Conservation (phyloP, 371 early-diverging fungal genomes). For the Zychaea mexicana region DNA sequence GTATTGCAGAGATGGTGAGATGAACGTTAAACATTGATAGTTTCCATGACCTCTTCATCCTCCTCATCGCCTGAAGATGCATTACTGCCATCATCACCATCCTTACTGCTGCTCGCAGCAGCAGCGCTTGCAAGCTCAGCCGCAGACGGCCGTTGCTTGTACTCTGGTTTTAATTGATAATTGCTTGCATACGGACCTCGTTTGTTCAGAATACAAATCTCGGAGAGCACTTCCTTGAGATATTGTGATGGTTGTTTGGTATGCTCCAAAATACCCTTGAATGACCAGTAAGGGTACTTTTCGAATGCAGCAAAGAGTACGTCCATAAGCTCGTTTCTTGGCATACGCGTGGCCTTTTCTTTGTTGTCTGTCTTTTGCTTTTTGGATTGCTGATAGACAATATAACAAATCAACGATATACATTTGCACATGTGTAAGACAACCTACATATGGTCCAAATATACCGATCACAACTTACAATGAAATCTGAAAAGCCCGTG, state of each 20-base stretch:
- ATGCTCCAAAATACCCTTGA: constrained; percentile 83
- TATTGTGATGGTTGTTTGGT: constrained; percentile 80
- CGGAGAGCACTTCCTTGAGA: constrained; percentile 83
- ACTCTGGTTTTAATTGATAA: constrained; percentile 89
- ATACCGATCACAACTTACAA: constrained; percentile 40
- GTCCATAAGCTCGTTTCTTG: constrained; percentile 82
- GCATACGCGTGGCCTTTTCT: constrained; percentile 82
- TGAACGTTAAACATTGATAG: constrained; percentile 27
- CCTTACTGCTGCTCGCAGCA: constrained; percentile 14
- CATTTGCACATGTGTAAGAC: no score
- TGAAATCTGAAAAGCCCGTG: constrained; percentile 54
- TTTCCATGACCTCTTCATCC: constrained; percentile 51
- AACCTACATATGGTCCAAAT: no score
- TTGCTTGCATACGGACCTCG: constrained; percentile 81
- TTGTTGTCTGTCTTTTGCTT: constrained; percentile 44
- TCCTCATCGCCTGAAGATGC: constrained; percentile 46
- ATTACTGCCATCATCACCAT: constrained; percentile 41
- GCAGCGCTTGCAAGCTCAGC: constrained; percentile 37
- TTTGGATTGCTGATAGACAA: constrained; percentile 34
- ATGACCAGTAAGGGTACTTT: constrained; percentile 80
- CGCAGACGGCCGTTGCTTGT: constrained; percentile 48
- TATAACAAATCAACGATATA: background rate
- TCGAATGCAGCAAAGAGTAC: constrained; percentile 83
- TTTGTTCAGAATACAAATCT: constrained; percentile 82
- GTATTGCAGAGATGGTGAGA: no score